A percentile compares a stretch with the other conserved stretches of the same genome.
phyloP scores from a whole-genome alignment of 2,329 filamentous ascomycete species.

The Penicillium nordicum region DNA sequence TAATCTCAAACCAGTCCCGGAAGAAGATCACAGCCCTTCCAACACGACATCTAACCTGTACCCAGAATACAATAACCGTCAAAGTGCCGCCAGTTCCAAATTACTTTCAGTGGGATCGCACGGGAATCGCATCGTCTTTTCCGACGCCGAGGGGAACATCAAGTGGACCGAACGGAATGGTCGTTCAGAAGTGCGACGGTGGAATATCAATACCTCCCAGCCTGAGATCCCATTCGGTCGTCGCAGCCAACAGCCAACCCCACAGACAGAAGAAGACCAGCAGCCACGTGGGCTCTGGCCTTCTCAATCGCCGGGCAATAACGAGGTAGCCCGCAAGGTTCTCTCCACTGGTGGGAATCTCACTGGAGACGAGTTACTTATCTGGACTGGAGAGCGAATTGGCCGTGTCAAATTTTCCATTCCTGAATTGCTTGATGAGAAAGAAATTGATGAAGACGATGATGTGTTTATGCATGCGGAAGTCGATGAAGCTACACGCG shows the following conservation, averaged over 20 bases:
- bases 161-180: slow-evolving; percentile 92
- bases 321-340: slow-evolving; percentile 77
- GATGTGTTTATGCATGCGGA: slow-evolving; percentile 29
- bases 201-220: slow-evolving; percentile 54
- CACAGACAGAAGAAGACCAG: slow-evolving; percentile 25
- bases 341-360: slow-evolving; percentile 55
- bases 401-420: slow-evolving; percentile 67
- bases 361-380: slow-evolving; percentile 64
- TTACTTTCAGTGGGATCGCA: slow-evolving; percentile 78
- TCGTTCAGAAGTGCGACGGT: slow-evolving; percentile 51
- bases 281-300: slow-evolving; percentile 57
- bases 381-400: slow-evolving; percentile 86
- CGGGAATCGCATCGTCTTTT: slow-evolving; percentile 75
- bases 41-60: slow-evolving; percentile 27
- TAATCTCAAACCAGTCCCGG: slow-evolving; percentile 32
- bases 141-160: slow-evolving; percentile 77
- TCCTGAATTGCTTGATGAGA: slow-evolving; percentile 35
- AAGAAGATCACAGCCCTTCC: slow-evolving; percentile 26
- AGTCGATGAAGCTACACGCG: slow-evolving; percentile 25
- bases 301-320: slow-evolving; percentile 40
- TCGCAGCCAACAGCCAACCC: slow-evolving; percentile 10
- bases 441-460: slow-evolving; percentile 40
- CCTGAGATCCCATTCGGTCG: slow-evolving; percentile 15
- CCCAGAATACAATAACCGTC: slow-evolving; percentile 67
- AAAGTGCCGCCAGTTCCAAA: slow-evolving; percentile 76